Evolutionary conservation across 805 yeast genomes (phyloP).

Genomic region (Metschnikowia rubicola): DNA sequence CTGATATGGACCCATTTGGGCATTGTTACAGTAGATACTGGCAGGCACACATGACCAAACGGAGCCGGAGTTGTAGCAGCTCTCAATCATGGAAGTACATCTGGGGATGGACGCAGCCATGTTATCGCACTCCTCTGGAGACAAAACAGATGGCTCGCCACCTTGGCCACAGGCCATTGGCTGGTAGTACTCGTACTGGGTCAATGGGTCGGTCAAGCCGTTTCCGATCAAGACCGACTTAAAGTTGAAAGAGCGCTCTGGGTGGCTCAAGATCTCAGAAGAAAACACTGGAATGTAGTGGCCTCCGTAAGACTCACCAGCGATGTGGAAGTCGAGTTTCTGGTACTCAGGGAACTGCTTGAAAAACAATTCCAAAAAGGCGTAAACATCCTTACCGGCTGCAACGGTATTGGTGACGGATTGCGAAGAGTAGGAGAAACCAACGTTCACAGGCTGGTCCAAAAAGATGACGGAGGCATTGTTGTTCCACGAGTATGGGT

Average conservation of each 20-base stretch:
- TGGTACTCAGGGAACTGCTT: constrained; percentile 73
- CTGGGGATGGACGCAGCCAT: constrained; percentile 65
- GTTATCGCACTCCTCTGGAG: constrained; percentile 62
- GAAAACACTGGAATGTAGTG: constrained; percentile 92
- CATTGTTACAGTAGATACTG: constrained; percentile 81
- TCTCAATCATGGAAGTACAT: constrained; percentile 69
- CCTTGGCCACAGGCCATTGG: constrained; percentile 96
- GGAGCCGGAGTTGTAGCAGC: constrained; percentile 73
- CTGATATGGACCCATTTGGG: constrained; percentile 55
- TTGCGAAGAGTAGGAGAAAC: constrained; percentile 76
- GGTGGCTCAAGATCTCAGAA: constrained; percentile 58
- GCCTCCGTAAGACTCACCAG: constrained; percentile 94
- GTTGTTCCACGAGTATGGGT: constrained; percentile 87
- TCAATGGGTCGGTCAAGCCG: constrained; percentile 80
- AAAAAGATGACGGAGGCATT: constrained; percentile 88
- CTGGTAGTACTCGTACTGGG: constrained; percentile 42
- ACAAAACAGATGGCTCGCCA: constrained; percentile 72
- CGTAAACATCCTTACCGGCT: constrained; percentile 85
- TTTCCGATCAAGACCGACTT: constrained; percentile 82
- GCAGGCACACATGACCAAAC: constrained; percentile 92
- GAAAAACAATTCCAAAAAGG: constrained; percentile 80
- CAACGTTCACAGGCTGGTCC: constrained; percentile 93
- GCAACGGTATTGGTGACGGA: constrained; percentile 66
- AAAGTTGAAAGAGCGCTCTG: constrained; percentile 18
- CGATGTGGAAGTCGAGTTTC: constrained; percentile 64